Base-by-base conservation (phyloP, 1,139 yeast species). In the Yamadazyma dendronema region DNA sequence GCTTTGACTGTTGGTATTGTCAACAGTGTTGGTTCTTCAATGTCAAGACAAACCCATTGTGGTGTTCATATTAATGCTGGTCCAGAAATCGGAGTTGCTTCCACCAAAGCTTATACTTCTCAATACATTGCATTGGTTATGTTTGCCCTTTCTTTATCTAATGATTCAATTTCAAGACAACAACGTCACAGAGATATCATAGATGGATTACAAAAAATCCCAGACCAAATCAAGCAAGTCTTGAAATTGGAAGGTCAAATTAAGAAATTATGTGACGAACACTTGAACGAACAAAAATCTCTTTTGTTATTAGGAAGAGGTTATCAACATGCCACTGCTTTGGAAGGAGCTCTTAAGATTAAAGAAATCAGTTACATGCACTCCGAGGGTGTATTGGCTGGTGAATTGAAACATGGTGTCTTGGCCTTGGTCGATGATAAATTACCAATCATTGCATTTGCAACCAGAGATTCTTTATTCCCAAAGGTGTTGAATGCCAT, bases 51-150 rank as follows among this genome's bases (percentile, higher is more conserved):
- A 57, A 94, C 99, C 29, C 96, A 90, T 66, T 94, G 98, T 73
- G 99, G 99, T 78, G 97, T 94, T 39, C 99, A 94, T 63, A 90
- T 94, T 61, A 94, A 94, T 61, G 98, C 98, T 31, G 99, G 99
- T 47, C 98, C 98, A 29, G 99, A 94, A 70, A 92, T 94, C 50
- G 98, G 98, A 62, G 99, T 94, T 53, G 99, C 98, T 10, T 89
- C 97, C n/a, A 94, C 99, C 35, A 94, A 94, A 70, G 98, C 98
- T 19, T 94, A 94, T 69, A 92, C 99, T 13, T 94, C 98, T 17
- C 99, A 94, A 66, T 94, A 83, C 63, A 89, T 94, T 65, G 98
- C 98, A 1, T 74, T 94, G 52, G 97, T 92, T 6, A 88, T 94
- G 97, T 78, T 92, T 71, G 98, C 98, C 1, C 77, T 94, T 42